phyloP scores from a whole-genome alignment of 805 yeast species.

The Spencermartinsiella europaea region DNA sequence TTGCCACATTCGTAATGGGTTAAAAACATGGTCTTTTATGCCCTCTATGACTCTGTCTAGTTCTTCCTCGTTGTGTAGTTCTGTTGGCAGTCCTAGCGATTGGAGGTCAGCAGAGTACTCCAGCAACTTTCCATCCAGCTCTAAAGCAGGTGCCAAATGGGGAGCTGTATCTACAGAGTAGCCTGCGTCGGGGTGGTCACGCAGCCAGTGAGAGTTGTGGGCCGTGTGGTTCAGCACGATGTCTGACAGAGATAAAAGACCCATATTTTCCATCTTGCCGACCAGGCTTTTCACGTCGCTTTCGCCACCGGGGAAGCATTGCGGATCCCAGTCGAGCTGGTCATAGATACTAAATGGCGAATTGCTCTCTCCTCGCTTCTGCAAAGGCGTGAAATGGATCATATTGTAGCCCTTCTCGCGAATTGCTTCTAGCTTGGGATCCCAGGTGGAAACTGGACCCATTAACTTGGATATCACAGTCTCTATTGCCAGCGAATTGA shows the following conservation, averaged over 20 bases:
- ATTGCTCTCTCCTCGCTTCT: constrained; percentile 80
- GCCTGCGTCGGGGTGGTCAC: constrained; percentile 85
- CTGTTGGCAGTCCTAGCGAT: constrained; percentile 57
- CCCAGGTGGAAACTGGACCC: constrained; percentile 68
- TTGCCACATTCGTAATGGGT: constrained; percentile 74
- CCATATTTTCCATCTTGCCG: constrained; percentile 47
- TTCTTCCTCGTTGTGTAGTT: constrained; percentile 47
- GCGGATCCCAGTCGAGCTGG: constrained; percentile 72
- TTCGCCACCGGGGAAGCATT: constrained; percentile 48
- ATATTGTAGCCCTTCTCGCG: constrained; percentile 81
- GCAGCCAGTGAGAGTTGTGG: constrained; percentile 78
- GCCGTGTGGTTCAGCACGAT: constrained; percentile 96
- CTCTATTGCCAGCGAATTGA: constrained; percentile 76
- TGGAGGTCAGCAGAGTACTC: constrained; percentile 58
- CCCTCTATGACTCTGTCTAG: constrained; percentile 60
- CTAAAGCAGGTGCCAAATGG: constrained; percentile 78
- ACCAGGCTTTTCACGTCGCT: constrained; percentile 53
- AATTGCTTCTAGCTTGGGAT: constrained; percentile 53
- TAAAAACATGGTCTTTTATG: constrained; percentile 61
- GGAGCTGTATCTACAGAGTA: constrained; percentile 86
- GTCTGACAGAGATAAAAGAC: constrained; percentile 77
- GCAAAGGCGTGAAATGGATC: constrained; percentile 95
- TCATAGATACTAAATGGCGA: constrained; percentile 92
- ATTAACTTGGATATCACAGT: constrained; percentile 89
- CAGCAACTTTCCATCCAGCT: constrained; percentile 63